Evolutionary conservation across 129 eudicot species (phyloP).

Genomic region (Arctium lappa): DNA sequence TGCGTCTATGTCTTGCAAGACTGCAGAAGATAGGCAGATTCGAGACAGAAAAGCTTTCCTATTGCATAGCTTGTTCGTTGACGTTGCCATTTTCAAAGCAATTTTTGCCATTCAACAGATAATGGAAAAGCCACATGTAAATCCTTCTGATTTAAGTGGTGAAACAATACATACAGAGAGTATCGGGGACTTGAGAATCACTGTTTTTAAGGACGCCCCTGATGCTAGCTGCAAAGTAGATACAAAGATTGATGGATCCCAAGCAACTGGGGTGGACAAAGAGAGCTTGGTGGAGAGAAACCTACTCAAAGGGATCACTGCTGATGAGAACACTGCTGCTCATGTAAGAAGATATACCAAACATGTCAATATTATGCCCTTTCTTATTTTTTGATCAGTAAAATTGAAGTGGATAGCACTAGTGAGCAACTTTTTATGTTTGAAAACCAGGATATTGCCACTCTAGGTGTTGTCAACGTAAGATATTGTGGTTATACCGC

Average conservation of each 20-base stretch:
- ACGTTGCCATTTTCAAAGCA: constrained; percentile 93
- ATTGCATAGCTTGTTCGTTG: constrained; percentile 89
- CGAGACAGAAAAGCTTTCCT: constrained; percentile 96
- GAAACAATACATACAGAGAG: constrained; percentile 46
- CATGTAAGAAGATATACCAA: constrained; percentile 64
- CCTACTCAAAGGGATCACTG: constrained; percentile 95
- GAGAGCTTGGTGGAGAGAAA: constrained; percentile 73
- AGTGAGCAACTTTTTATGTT: neutral
- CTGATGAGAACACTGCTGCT: constrained; percentile 99
- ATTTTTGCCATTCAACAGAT: constrained; percentile 63
- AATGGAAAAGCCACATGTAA: constrained; percentile 42
- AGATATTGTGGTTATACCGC: constrained; percentile 91
- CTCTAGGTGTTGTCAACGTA: constrained; percentile 80
- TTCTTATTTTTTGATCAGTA: neutral
- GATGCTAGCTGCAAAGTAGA: constrained; percentile 92
- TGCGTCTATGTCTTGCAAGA: constrained; percentile 95
- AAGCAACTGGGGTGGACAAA: constrained; percentile 69
- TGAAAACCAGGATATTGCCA: constrained; percentile 77
- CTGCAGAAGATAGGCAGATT: constrained; percentile 90
- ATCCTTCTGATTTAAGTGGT: constrained; percentile 30
- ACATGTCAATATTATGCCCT: neutral
- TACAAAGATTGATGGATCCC: constrained; percentile 90
- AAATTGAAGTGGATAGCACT: neutral
- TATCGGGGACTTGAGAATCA: constrained; percentile 80
- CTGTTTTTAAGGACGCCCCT: constrained; percentile 69